Percentiles rank a stretch among this genome's conserved stretches.
These are phyloP conservation scores for Leucocoprinus sp. DNA, from an alignment of 768 basidiomycete genomes.

Conservation along the genomic window DNA sequence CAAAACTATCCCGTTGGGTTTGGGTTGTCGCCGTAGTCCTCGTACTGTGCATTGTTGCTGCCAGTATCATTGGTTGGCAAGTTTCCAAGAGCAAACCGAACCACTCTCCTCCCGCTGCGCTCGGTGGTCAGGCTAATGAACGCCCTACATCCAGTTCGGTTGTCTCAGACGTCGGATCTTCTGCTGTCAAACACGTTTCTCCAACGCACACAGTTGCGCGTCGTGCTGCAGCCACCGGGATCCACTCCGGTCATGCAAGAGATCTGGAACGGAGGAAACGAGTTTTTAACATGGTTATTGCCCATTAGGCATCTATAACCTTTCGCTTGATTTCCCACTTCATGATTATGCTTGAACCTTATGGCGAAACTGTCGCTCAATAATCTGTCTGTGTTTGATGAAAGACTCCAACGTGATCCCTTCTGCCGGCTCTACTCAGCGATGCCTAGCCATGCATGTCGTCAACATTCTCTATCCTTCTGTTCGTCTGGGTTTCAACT, in stretches of 20 bases:
- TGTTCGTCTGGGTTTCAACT: too few relatives aligned
- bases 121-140: slow-evolving; percentile 8
- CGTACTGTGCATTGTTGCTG: slow-evolving; percentile 44
- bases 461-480: too few relatives aligned
- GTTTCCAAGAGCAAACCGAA: slow-evolving; percentile 41
- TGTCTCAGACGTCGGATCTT: neutral
- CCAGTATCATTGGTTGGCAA: slow-evolving; percentile 53
- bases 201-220: slow-evolving; percentile 9
- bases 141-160: neutral
- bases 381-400: neutral
- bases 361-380: neutral
- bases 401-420: neutral
- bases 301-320: slow-evolving; percentile 3
- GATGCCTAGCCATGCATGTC: too few relatives aligned
- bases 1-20: slow-evolving; percentile 56
- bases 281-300: slow-evolving; percentile 8
- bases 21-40: slow-evolving; percentile 60
- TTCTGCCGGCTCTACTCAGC: neutral
- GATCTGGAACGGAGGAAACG: slow-evolving; percentile 4
- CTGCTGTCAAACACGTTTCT: slow-evolving; percentile 8
- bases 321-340: neutral
- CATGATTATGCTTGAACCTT: slow-evolving; percentile 10
- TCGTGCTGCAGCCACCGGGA: slow-evolving; percentile 1
- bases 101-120: slow-evolving; percentile 40
- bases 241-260: neutral